These are phyloP conservation scores for Diospyros kaki DNA, from an alignment of 148 eudicot genomes.

Conservation along the genomic window DNA sequence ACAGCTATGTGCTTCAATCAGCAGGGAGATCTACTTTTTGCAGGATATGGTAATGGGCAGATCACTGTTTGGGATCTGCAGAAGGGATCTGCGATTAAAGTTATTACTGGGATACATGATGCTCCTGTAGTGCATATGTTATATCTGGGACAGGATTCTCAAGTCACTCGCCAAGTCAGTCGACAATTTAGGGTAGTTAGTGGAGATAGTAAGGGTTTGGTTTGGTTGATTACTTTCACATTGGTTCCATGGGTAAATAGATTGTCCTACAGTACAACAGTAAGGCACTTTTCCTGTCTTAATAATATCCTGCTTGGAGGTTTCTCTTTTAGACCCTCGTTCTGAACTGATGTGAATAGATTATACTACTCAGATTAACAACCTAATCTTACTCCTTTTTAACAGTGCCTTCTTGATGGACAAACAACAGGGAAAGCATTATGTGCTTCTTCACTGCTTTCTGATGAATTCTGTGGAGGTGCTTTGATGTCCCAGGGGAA, in stretches of 20 bases:
- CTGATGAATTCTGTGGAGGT: slow-evolving; percentile 55
- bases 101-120: slow-evolving; percentile 61
- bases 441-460: slow-evolving; percentile 80
- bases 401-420: slow-evolving; percentile 88
- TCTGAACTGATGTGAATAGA: background rate
- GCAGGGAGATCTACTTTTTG: slow-evolving; percentile 85
- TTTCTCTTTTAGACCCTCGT: background rate
- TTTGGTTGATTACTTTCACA: slow-evolving; percentile 58
- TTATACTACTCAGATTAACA: background rate
- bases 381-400: slow-evolving; percentile 8
- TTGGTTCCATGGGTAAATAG: slow-evolving; percentile 55
- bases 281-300: slow-evolving; percentile 18
- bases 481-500: slow-evolving; percentile 43
- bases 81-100: slow-evolving; percentile 57
- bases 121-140: slow-evolving; percentile 82
- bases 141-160: slow-evolving; percentile 79
- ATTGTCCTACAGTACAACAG: slow-evolving; percentile 53
- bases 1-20: slow-evolving; percentile 88
- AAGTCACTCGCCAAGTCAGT: slow-evolving; percentile 53
- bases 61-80: slow-evolving; percentile 75
- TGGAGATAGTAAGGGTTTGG: slow-evolving; percentile 83
- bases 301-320: background rate
- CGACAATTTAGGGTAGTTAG: slow-evolving; percentile 71
- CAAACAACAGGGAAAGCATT: slow-evolving; percentile 67
- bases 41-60: slow-evolving; percentile 89